These are phyloP conservation scores for Vitis vinifera DNA, from an alignment of 164 flowering plant genomes.

Conservation along the genomic window ASM3070453v1 NC_081806.1:2130501-2131000, in stretches of 20 bases:
- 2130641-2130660: not conserved
- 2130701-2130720: not conserved
- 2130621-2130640: not conserved
- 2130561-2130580: conserved; percentile 16
- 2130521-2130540: conserved; percentile 95
- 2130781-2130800: no score
- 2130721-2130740: not conserved
- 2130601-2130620: not conserved
- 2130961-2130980: no score
- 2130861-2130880: no score
- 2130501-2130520: conserved; percentile 94
- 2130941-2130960: no score
- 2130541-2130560: conserved; percentile 81
- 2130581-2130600: not conserved
- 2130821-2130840: no score
- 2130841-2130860: no score
- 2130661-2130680: not conserved
- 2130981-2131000: no score
- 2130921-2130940: no score
- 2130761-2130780: no score
- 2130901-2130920: no score
- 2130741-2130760: not conserved
- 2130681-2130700: not conserved
- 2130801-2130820: no score
- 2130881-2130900: no score